Base-by-base conservation (phyloP, 2,329 filamentous ascomycete species). In the Phyllachora maydis region DNA sequence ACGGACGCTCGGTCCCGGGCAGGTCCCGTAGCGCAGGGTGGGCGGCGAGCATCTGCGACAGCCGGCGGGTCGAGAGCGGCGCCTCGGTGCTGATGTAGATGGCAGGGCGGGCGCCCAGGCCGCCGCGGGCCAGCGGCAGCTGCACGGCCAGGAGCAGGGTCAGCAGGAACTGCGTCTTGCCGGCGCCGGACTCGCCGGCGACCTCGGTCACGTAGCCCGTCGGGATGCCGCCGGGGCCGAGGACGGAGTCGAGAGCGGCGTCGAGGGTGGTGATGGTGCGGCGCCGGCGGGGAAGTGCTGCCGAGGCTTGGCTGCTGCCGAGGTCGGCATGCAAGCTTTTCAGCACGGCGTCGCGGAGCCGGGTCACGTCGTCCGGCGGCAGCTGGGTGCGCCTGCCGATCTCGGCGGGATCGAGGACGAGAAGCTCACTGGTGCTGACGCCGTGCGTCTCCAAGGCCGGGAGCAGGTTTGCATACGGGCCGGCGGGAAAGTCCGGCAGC, bases 41-140 rank as follows among this genome's bases (percentile, higher is more conserved):
- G 21, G 54, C 54, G 13, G 55, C 44, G 1, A 93, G 62, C 31
- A 98, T 69, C 45, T 95, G 82, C 0, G 67, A 52, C 1, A 98
- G 65, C 11, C 88, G 77, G 3, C 54, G 65, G 5, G 85, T 95
- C 11, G 82, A 70, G 2, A 98, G 63, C 1, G 77, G 59, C 0
- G 81, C 72, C 50, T 98, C 88, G 20, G 88, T 95, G 2, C 83
- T 90, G 38, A 98, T 77, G 55, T 98, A 98, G 17, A 98, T 59
- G 1, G 79, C 74, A n/a, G 69, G 62, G 30, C 69, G 68, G 18
- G 63, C 63, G n/a, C n/a, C n/a, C n/a, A n/a, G n/a, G 1, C 82
- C 59, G 5, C 79, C 81, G 19, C 58, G 56, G 0, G 79, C 76
- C 1, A 67, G 50, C 3, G 77, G 69, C 4, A 95, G 70, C 46